phyloP scores from a whole-genome alignment of 2,329 filamentous ascomycete genomes.

The Colletotrichum euphorbiae region DNA sequence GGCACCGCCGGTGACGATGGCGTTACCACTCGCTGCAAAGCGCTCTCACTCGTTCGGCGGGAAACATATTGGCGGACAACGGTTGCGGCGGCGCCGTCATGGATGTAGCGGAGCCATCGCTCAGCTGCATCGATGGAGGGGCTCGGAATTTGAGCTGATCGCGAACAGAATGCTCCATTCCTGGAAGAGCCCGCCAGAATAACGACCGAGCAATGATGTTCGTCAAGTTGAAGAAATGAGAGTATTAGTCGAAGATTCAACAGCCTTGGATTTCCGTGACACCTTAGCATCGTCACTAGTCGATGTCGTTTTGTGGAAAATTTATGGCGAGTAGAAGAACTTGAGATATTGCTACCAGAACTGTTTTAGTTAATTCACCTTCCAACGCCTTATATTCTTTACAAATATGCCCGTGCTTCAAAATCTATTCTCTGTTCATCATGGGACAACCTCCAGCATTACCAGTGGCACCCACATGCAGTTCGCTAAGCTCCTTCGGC shows the following conservation, averaged over 20 bases:
- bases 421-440: slow-evolving; percentile 31
- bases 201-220: no score
- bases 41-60: slow-evolving; percentile 34
- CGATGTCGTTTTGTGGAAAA: no score
- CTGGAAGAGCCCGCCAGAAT: no score
- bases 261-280: no score
- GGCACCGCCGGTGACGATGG: slow-evolving; percentile 48
- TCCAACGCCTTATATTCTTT: no score
- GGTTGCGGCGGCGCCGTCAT: slow-evolving; percentile 18
- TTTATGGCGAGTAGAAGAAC: no score
- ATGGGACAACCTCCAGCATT: slow-evolving; percentile 27
- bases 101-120: slow-evolving; percentile 30
- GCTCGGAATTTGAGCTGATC: slow-evolving; percentile 1
- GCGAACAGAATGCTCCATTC: not conserved
- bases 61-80: not conserved
- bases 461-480: slow-evolving; percentile 9
- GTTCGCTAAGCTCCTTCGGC: slow-evolving; percentile 13
- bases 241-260: no score
- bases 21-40: slow-evolving; percentile 46
- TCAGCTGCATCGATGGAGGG: slow-evolving; percentile 31
- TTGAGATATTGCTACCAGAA: no score
- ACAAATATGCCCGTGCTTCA: not conserved
- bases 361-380: no score
- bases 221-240: no score
- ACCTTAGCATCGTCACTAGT: no score